Evolutionary conservation across 148 eudicot genomes (phyloP).

Genomic region (Rhododendron molle): DNA sequence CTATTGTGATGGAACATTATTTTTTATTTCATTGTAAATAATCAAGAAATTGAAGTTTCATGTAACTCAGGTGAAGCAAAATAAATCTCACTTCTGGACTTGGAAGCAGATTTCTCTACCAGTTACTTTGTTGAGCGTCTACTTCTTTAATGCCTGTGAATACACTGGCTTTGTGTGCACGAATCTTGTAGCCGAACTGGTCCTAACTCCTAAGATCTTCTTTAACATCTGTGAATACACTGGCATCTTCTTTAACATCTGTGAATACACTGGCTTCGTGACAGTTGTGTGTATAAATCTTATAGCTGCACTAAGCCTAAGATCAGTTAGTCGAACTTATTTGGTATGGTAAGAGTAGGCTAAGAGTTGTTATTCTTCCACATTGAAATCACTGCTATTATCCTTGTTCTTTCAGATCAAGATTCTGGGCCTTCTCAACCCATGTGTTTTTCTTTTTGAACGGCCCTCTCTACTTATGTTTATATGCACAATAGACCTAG

Average conservation of each 20-base stretch:
- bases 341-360: not conserved
- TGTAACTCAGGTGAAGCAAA: not conserved
- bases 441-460: not conserved
- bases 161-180: slow-evolving; percentile 1
- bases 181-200: not conserved
- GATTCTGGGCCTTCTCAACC: not conserved
- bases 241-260: not conserved
- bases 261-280: not conserved
- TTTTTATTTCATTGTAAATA: not conserved
- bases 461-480: not conserved
- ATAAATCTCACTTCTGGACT: not conserved
- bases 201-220: not conserved
- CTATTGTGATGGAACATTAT: not conserved
- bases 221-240: not conserved
- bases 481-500: not conserved
- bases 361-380: not conserved
- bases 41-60: not conserved
- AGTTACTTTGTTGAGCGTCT: not conserved
- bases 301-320: not conserved
- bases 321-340: not conserved
- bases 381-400: not conserved
- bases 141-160: not conserved
- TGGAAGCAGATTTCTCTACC: not conserved
- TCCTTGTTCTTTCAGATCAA: not conserved
- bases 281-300: not conserved